Conservation (phyloP, 768 basidiomycete genomes). For the Trametes villosa region DNA sequence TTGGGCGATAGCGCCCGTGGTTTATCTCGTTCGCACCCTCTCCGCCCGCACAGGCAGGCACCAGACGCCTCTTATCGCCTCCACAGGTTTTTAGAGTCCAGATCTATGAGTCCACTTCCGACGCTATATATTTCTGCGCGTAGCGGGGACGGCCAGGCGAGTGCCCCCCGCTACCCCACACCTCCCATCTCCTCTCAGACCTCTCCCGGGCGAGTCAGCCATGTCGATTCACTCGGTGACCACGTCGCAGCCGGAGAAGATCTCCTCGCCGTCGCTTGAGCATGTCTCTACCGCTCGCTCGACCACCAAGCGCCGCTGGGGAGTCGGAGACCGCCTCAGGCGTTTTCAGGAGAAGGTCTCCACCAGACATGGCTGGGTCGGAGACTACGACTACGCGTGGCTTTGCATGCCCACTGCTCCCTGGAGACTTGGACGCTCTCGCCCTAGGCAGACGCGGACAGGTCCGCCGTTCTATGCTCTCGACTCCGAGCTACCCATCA, state of each 20-base stretch:
- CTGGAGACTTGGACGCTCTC: conserved; percentile 41
- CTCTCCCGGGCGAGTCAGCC: neutral
- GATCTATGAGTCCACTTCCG: conserved; percentile 1
- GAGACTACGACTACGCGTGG: conserved; percentile 78
- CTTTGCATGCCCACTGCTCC: conserved; percentile 74
- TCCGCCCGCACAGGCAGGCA: neutral
- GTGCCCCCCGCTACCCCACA: neutral
- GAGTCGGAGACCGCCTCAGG: conserved; percentile 16
- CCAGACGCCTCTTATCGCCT: conserved; percentile 14
- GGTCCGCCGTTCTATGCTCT: conserved; percentile 78
- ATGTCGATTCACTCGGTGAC: conserved; percentile 35
- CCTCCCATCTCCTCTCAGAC: neutral
- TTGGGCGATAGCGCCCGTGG: too few species aligned
- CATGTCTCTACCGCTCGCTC: conserved; percentile 2
- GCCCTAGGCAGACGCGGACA: conserved; percentile 31
- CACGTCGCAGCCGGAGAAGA: conserved; percentile 37
- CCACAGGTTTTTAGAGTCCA: conserved; percentile 10
- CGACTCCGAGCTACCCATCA: conserved; percentile 70
- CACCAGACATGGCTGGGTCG: conserved; percentile 75
- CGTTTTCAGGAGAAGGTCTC: conserved; percentile 43
- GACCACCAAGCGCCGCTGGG: neutral
- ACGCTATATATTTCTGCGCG: conserved; percentile 9
- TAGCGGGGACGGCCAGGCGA: neutral
- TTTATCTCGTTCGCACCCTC: too few species aligned
- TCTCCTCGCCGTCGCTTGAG: conserved; percentile 22